These are phyloP conservation scores for Protomyces inundatus DNA, from an alignment of 1,139 yeast genomes.

Conservation along the genomic window DNA sequence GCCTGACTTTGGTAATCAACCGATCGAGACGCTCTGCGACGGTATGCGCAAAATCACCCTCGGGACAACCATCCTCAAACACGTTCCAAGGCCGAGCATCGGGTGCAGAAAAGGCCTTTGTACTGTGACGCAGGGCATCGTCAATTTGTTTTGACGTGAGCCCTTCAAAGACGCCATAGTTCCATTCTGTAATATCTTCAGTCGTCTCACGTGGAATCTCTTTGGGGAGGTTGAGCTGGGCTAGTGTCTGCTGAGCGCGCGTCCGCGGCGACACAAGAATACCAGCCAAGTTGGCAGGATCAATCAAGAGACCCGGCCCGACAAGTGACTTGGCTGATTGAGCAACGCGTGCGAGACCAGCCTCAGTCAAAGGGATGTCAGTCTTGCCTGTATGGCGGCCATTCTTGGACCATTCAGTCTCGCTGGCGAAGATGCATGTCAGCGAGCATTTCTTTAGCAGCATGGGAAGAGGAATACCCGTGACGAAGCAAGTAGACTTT, in stretches of 20 bases:
- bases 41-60: conserved; percentile 66
- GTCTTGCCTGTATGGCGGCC: conserved; percentile 89
- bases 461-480: conserved; percentile 37
- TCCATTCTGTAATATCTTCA: conserved; percentile 85
- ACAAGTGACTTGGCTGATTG: conserved; percentile 69
- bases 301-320: conserved; percentile 55
- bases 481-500: conserved; percentile 23
- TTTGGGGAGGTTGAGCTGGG: conserved; percentile 47
- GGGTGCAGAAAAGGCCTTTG: no score
- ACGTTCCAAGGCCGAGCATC: conserved; percentile 60
- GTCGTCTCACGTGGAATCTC: conserved; percentile 39
- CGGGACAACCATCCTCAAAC: conserved; percentile 91
- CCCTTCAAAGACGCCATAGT: conserved; percentile 93
- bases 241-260: conserved; percentile 70
- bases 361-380: conserved; percentile 46
- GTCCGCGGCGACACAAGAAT: conserved; percentile 73
- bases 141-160: conserved; percentile 62
- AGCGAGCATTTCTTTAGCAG: background rate
- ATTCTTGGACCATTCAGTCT: conserved; percentile 90
- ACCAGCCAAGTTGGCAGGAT: conserved; percentile 57
- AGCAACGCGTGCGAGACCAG: conserved; percentile 67
- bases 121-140: conserved; percentile 49
- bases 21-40: conserved; percentile 67
- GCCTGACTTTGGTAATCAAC: conserved; percentile 53
- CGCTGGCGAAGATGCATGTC: conserved; percentile 36